Evolutionary conservation across 106 monocot genomes (phyloP).

Genomic region (Platanthera zijinensis): DNA sequence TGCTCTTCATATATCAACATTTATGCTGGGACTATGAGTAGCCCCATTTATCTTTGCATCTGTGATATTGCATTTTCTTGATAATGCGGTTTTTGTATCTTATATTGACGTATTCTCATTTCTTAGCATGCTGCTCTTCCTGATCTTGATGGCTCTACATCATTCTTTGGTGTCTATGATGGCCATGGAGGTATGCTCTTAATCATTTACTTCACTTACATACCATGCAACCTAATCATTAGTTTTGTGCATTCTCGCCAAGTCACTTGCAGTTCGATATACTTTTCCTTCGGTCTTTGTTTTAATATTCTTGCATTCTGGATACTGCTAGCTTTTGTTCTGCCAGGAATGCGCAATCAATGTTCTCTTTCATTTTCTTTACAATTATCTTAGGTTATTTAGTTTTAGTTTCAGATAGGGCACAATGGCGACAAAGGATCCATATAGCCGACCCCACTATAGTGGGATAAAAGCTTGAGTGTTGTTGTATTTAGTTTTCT

Average conservation of each 20-base stretch:
- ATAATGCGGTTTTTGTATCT: neutral
- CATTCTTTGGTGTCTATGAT: conserved; percentile 83
- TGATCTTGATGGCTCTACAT: conserved; percentile 54
- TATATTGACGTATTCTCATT: conserved; percentile 13
- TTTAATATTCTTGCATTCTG: neutral
- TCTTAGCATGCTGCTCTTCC: conserved; percentile 54
- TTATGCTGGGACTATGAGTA: neutral
- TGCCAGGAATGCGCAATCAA: neutral
- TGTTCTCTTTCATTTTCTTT: neutral
- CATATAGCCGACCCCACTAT: too few relatives aligned
- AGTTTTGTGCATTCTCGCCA: too few relatives aligned
- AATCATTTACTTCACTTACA: neutral
- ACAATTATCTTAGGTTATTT: neutral
- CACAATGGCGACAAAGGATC: too few relatives aligned
- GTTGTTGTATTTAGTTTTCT: neutral
- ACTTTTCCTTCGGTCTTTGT: neutral
- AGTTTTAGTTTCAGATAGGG: neutral
- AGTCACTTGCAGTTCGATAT: too few relatives aligned
- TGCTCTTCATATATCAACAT: neutral
- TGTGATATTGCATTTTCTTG: neutral
- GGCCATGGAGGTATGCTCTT: conserved; percentile 69
- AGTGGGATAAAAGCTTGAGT: too few relatives aligned
- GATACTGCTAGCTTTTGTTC: neutral
- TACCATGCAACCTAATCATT: neutral
- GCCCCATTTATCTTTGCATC: neutral